Evolutionary conservation across 106 monocot genomes (phyloP).

Genomic region (Ottelia alismoides): DNA sequence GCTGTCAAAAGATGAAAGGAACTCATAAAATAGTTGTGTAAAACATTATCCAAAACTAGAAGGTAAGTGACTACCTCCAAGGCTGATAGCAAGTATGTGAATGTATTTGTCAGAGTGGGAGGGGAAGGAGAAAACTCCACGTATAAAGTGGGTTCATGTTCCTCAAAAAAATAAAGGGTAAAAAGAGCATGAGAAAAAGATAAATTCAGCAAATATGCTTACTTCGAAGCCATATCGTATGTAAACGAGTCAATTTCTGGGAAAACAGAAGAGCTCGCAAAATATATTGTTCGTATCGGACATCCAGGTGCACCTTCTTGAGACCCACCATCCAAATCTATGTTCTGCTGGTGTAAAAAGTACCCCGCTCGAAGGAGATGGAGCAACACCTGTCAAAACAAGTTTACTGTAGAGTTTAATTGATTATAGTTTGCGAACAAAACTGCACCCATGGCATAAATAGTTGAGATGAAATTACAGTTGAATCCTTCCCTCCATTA

Average conservation of each 20-base stretch:
- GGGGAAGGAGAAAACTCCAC: too few relatives aligned
- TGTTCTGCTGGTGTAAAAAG: conserved; percentile 41
- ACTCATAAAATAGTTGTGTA: background rate
- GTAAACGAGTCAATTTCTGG: conserved; percentile 96
- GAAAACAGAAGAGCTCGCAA: conserved; percentile 79
- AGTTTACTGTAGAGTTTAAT: too few relatives aligned
- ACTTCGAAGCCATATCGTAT: conserved; percentile 66
- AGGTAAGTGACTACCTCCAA: too few relatives aligned
- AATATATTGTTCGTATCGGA: conserved; percentile 86
- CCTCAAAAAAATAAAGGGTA: too few relatives aligned
- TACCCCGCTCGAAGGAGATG: conserved; percentile 91
- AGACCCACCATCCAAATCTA: conserved; percentile 9
- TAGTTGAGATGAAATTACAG: conserved; percentile 41
- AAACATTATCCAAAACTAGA: too few relatives aligned
- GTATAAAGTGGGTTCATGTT: too few relatives aligned
- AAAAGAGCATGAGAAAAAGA: too few relatives aligned
- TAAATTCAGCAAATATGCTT: too few relatives aligned
- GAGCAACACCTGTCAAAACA: conserved; percentile 59
- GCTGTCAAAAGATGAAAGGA: conserved; percentile 22
- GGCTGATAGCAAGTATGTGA: too few relatives aligned
- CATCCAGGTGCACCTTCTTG: conserved; percentile 25
- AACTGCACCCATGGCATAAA: too few relatives aligned
- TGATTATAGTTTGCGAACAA: too few relatives aligned
- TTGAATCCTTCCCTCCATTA: conserved; percentile 99
- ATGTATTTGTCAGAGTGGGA: too few relatives aligned